A percentile compares a stretch with the other conserved stretches of the same genome.
These are phyloP conservation scores for Clarireedia sp. DNA, from an alignment of 2,329 filamentous ascomycete species.

Conservation along the genomic window DNA sequence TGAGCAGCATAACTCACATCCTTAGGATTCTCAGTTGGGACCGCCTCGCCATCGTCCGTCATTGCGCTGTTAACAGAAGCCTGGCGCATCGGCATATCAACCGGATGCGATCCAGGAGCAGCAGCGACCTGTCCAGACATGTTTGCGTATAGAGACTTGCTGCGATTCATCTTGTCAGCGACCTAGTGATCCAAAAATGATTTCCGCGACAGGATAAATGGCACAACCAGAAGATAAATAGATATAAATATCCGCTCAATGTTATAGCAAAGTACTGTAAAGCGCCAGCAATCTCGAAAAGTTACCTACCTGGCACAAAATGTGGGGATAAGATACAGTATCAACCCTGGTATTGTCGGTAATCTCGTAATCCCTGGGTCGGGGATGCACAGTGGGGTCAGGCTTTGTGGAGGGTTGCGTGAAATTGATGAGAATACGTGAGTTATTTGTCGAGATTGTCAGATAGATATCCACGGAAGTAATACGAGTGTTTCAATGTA, in stretches of 20 bases:
- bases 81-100: conserved; percentile 23
- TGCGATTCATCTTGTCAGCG: conserved; percentile 17
- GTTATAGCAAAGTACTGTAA: neutral
- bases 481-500: too few species aligned
- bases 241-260: too few species aligned
- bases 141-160: conserved; percentile 14
- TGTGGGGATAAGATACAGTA: neutral
- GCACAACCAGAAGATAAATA: neutral
- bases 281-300: neutral
- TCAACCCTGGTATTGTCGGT: neutral
- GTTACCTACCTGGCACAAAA: neutral
- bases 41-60: conserved; percentile 27
- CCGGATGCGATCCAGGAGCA: conserved; percentile 21
- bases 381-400: too few species aligned
- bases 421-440: too few species aligned
- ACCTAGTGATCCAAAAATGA: neutral
- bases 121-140: conserved; percentile 22
- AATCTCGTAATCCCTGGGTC: too few species aligned
- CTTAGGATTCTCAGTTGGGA: conserved; percentile 25
- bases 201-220: neutral
- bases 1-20: conserved; percentile 22
- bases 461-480: too few species aligned
- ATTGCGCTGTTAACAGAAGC: conserved; percentile 18
- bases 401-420: too few species aligned
- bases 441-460: too few species aligned